Evolutionary conservation across 1,284 basidiomycete genomes (phyloP), one percentile per base, ranked within the genome.

Genomic region (Rhodotorula sp.): DNA sequence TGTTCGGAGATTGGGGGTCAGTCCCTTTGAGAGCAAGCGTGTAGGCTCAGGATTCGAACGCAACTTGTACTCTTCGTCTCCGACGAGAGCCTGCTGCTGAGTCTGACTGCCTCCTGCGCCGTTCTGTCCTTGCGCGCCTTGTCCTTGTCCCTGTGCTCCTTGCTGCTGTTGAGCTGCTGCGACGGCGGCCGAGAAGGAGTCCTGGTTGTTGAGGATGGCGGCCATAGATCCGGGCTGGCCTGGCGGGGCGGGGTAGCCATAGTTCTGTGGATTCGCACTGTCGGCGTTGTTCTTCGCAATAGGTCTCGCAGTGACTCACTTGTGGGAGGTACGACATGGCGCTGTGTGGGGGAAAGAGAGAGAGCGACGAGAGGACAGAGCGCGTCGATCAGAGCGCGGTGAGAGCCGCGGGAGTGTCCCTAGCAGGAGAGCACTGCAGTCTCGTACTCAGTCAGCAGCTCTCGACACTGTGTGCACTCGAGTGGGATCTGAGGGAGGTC

Each of bases 11-110:
- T 15, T 2, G 28, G 2, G 4, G 8, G 14, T n/a, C 14, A 19
- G 10, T 12, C 34, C 34, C 34, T 34, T 34, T 34, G 34, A 34
- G 8, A 34, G 34, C 34, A 34, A 34, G 34, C 34, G 34, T 34
- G 34, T 34, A 7, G 34, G 34, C 34, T 34, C 5, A 34, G 34
- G 7, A 34, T 34, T 34, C 34, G 34, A 34, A 34, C 74, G 52
- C 26, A 43, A 75, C 74, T 76, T 76, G 72, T 76, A 76, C 63
- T 76, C 74, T n/a, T 76, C 74, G 21, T 76, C 74, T 0, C 72
- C 74, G 50, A 74, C 72, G 49, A 70, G 55, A 26, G 54, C 54
- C 26, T 55, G 54, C 26, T 28, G 23, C 59, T 62, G 60, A 10
- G 4, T 12, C 43, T 57, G 59, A 0, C 47, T 18, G 56, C 52